Evolutionary conservation across 2,329 filamentous ascomycete species (phyloP), one percentile per base, ranked within the genome.

Genomic region (Beauveria australis): DNA sequence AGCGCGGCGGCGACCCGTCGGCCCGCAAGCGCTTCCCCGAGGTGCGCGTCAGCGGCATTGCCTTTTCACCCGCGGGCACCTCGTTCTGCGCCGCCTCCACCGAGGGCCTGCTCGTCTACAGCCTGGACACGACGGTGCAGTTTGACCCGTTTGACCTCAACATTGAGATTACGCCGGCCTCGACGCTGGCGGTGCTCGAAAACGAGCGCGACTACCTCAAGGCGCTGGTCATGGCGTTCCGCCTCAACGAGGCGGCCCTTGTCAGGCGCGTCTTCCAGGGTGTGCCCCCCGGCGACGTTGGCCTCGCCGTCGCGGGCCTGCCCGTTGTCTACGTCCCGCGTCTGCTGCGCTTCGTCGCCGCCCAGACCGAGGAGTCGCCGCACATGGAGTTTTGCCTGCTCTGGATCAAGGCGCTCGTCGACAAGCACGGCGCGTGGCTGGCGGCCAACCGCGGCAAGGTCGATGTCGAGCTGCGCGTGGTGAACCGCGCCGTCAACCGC

Each of bases 131-230:
- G 46, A 81, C 85, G 5, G 81, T 94, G 30, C 84, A 92, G 63
- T 99, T 99, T 70, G 94, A 99, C 70, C 94, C 94, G 0, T 96
- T 97, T 69, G 94, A 99, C 71, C 85, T 99, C 18, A 92, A 96
- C 73, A 89, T 97, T 70, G 89, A 90, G 65, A 90, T 99, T 66
- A 99, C 94, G 5, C 93, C 93, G 0, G 87, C 89, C 1, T 92
- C 88, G 2, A 94, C 92, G 0, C 80, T 97, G 0, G 76, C 82
- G 4, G 83, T 88, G 10, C 77, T 89, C 37, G 80, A 88, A 61
- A 77, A 74, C 47, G 86, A 92, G 60, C 83, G 83, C 64, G 90
- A 96, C 70, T 96, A 90, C 73, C 83, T 97, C 64, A 96, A 94
- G 75, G 93, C 94, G 1, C 79, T 99, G 6, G 87, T 97, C 64